Conservation (phyloP, 1,284 basidiomycete genomes). For the Tranzscheliella williamsii region DNA sequence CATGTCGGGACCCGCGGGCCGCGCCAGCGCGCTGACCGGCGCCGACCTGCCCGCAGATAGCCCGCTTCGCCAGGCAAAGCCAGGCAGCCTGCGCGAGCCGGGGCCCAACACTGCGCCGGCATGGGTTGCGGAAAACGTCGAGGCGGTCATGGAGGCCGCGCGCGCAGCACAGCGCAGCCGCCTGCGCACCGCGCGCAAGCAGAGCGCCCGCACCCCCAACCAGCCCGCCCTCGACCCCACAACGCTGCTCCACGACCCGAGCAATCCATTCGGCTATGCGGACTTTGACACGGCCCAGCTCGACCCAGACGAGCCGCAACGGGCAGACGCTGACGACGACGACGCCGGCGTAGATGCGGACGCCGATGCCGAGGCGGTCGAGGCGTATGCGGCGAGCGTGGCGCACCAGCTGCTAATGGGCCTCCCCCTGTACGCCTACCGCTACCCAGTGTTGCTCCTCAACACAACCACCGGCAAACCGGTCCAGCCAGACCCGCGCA, state of each 20-base stretch:
- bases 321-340: not conserved
- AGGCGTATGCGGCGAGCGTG: not conserved
- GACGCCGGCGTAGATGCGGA: not conserved
- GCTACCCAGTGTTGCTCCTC: conserved; percentile 32
- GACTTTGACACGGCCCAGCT: not conserved
- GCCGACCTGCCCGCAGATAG: conserved; percentile 23
- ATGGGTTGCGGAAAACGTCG: conserved; percentile 32
- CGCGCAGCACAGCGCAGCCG: no score
- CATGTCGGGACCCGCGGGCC: conserved; percentile 22
- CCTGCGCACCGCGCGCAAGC: no score
- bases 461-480: conserved; percentile 10
- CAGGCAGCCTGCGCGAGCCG: conserved; percentile 19
- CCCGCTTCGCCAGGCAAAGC: conserved; percentile 24
- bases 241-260: no score
- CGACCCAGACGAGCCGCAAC: not conserved
- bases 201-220: no score
- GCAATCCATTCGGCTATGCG: not conserved
- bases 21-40: conserved; percentile 3
- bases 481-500: conserved; percentile 1
- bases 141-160: conserved; percentile 6
- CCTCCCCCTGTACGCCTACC: conserved; percentile 35
- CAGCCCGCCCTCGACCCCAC: no score
- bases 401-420: conserved; percentile 26
- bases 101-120: conserved; percentile 38
- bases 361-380: not conserved